These are phyloP conservation scores for Phoma herbarum DNA, from an alignment of 2,329 filamentous ascomycete species.

Conservation along the genomic window DNA sequence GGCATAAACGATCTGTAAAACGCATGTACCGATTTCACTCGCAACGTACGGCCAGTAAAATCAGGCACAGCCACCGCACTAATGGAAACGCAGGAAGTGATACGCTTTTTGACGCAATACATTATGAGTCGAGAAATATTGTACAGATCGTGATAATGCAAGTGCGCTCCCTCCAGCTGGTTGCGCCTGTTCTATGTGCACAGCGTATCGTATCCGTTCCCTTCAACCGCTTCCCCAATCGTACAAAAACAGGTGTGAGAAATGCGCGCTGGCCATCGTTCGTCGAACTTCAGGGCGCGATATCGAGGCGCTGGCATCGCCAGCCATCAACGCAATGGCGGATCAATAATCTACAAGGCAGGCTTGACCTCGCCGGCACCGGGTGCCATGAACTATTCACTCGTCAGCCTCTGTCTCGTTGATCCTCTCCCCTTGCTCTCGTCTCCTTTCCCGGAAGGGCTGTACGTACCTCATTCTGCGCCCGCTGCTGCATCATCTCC, in stretches of 20 bases:
- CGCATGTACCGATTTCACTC: conserved; percentile 7
- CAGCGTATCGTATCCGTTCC: conserved; percentile 24
- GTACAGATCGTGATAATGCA: conserved; percentile 34
- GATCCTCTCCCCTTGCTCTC: background rate
- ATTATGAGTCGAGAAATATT: conserved; percentile 44
- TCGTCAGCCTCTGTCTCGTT: background rate
- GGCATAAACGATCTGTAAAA: conserved; percentile 27
- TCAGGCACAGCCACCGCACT: background rate
- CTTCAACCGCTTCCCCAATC: conserved; percentile 9
- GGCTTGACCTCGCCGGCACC: conserved; percentile 45
- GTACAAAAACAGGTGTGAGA: conserved; percentile 34
- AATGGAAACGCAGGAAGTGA: background rate
- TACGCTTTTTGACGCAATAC: conserved; percentile 28
- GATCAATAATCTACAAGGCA: conserved; percentile 39
- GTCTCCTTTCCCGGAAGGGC: background rate
- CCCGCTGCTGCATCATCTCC: conserved; percentile 93
- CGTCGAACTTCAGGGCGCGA: background rate
- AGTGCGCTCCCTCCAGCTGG: conserved; percentile 1
- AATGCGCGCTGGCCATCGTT: background rate
- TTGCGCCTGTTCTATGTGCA: conserved; percentile 23
- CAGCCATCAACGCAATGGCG: background rate
- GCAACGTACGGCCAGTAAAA: background rate
- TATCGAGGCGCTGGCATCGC: background rate
- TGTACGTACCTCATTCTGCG: conserved; percentile 73
- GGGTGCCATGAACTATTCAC: conserved; percentile 46